Evolutionary conservation across 306 rosid genomes (phyloP).

Genomic region (Inga leiocalycina): DNA sequence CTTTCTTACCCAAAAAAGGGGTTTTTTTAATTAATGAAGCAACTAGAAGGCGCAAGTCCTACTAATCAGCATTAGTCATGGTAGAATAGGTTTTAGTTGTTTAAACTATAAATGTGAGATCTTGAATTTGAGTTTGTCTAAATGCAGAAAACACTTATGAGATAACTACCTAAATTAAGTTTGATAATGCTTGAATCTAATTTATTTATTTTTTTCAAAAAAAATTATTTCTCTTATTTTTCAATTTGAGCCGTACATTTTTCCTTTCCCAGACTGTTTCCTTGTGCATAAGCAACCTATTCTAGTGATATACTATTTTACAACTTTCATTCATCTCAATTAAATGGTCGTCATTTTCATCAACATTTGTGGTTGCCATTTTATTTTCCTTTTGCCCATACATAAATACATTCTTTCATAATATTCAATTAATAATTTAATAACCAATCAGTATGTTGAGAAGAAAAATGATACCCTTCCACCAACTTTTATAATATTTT

Average conservation of each 20-base stretch:
- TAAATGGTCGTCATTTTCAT: conserved; percentile 25
- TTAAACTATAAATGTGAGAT: no score
- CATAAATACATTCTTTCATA: conserved; percentile 31
- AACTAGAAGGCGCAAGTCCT: background rate
- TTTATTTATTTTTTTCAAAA: background rate
- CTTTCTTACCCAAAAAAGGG: background rate
- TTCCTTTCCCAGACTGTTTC: conserved; percentile 53
- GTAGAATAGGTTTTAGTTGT: no score
- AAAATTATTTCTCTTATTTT: background rate
- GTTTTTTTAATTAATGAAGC: background rate
- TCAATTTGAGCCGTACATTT: conserved; percentile 35
- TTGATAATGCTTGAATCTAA: no score
- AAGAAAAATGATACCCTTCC: conserved; percentile 51
- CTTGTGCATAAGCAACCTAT: conserved; percentile 79
- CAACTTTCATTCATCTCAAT: conserved; percentile 61
- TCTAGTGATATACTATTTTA: conserved; percentile 41
- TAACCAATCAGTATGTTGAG: background rate
- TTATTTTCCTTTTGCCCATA: conserved; percentile 48
- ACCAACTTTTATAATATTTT: conserved; percentile 49
- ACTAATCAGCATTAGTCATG: no score
- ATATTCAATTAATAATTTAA: conserved; percentile 4
- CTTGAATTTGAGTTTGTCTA: no score
- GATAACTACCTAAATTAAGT: no score
- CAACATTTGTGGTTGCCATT: conserved; percentile 46
- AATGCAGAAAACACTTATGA: no score